Percentiles rank a stretch among this genome's conserved stretches.
phyloP scores from a whole-genome alignment of 129 eudicot genomes.

The Saposhnikovia divaricata region DNA sequence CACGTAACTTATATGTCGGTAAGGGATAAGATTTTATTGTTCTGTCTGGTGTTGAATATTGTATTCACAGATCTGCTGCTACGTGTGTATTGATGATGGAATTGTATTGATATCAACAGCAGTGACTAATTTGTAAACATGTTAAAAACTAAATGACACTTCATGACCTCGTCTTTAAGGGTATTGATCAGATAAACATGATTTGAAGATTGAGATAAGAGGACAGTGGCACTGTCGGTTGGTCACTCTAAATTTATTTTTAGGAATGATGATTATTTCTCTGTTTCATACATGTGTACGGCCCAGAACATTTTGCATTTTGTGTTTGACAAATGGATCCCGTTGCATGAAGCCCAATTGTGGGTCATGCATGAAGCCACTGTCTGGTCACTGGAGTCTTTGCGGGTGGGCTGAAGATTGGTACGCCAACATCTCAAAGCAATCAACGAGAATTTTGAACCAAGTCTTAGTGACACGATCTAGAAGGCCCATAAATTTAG shows the following conservation, averaged over 20 bases:
- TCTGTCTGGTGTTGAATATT: too few relatives aligned
- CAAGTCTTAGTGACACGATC: neutral
- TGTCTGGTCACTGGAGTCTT: neutral
- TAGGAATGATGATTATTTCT: neutral
- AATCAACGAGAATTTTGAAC: neutral
- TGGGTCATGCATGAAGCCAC: too few relatives aligned
- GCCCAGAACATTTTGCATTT: neutral
- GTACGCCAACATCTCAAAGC: too few relatives aligned
- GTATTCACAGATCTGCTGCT: too few relatives aligned
- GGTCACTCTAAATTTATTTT: neutral
- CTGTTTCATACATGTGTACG: neutral
- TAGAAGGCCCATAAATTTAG: neutral
- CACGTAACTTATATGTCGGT: neutral
- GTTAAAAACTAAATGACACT: neutral
- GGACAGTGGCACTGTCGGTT: neutral
- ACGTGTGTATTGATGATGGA: too few relatives aligned
- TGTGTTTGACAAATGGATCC: too few relatives aligned
- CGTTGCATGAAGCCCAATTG: neutral
- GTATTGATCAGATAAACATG: neutral
- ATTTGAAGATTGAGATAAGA: neutral
- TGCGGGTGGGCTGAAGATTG: neutral
- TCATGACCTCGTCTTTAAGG: neutral
- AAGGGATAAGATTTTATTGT: neutral
- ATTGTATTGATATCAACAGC: too few relatives aligned
- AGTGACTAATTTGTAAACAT: neutral